Evolutionary conservation across 352 stramenopile species (phyloP).

Genomic region (Globisporangium nodosum): DNA sequence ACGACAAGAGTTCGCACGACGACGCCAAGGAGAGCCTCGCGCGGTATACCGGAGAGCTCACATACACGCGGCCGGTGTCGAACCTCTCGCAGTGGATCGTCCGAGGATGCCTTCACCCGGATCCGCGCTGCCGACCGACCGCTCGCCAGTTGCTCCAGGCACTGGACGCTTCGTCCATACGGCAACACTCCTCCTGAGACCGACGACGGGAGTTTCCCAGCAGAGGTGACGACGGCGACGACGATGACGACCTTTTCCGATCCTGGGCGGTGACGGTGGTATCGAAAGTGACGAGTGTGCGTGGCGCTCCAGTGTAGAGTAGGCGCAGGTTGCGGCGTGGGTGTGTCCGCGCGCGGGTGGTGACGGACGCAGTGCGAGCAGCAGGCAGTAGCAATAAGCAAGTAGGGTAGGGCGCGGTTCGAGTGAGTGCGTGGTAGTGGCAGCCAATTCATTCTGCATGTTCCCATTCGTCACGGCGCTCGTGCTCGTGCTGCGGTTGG

Average conservation of each 20-base stretch:
- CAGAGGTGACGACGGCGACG: neutral
- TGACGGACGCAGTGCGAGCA: neutral
- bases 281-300: neutral
- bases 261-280: too few relatives aligned
- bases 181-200: constrained; percentile 4
- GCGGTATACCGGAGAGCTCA: constrained; percentile 24
- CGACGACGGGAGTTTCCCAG: too few relatives aligned
- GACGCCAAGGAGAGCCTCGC: constrained; percentile 25
- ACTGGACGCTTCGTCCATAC: constrained; percentile 30
- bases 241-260: neutral
- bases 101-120: constrained; percentile 57
- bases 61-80: constrained; percentile 35
- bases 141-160: constrained; percentile 57
- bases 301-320: constrained; percentile 1
- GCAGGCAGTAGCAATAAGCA: constrained; percentile 6
- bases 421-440: neutral
- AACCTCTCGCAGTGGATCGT: constrained; percentile 65
- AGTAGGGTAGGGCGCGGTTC: constrained; percentile 1
- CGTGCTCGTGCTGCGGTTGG: neutral
- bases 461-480: neutral
- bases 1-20: constrained; percentile 50
- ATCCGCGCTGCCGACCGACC: constrained; percentile 55
- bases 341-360: constrained; percentile 1
- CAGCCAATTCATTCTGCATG: constrained; percentile 4
- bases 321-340: constrained; percentile 1